Evolutionary conservation across 1,284 basidiomycete species (phyloP), one percentile per base, ranked within the genome.

Genomic region (Cutaneotrichosporon sp.): DNA sequence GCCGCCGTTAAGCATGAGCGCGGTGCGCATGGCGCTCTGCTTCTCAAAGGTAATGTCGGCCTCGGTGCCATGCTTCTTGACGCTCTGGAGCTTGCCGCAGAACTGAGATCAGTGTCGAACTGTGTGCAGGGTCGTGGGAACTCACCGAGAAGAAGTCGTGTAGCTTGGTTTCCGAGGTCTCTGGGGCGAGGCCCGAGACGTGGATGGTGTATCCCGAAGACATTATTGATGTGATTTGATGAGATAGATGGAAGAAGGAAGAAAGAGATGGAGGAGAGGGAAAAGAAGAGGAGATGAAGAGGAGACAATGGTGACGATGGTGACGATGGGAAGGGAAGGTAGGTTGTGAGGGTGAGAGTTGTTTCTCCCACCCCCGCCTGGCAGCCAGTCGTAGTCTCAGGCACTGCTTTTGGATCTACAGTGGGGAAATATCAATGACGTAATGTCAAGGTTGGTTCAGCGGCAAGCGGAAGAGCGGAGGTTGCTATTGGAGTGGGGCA

Each of bases 21-120:
- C 75, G 30, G 81, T 82, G 69, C 76, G 73, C 73, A 80, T 80
- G 21, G 81, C 81, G 56, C 75, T 77, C 65, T 77, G 73, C 73
- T 81, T 82, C 69, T 81, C 77, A 61, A 82, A 82, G 16, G 76
- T 76, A 61, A 82, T 80, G 64, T 79, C 78, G 64, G 81, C 81
- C 36, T 74, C 70, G 68, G 67, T 75, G 34, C 75, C 79, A 21
- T 58, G 62, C 72, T 80, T 81, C 67, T 78, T 73, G 63, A 81
- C 77, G 36, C 68, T 72, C 50, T 73, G 68, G 65, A 81, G 74
- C 67, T 80, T 80, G 53, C 79, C 80, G 65, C 79, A 81, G 73
- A 81, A 81, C 56, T 60, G 56, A 22, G 11, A 30, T 32, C 61
- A 61, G 60, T n/a, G 16, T 7, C 4, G 26, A 5, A 5, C 2